phyloP scores from a whole-genome alignment of 2,329 filamentous ascomycete species.

The Dothideomycetidae sp. region DNA sequence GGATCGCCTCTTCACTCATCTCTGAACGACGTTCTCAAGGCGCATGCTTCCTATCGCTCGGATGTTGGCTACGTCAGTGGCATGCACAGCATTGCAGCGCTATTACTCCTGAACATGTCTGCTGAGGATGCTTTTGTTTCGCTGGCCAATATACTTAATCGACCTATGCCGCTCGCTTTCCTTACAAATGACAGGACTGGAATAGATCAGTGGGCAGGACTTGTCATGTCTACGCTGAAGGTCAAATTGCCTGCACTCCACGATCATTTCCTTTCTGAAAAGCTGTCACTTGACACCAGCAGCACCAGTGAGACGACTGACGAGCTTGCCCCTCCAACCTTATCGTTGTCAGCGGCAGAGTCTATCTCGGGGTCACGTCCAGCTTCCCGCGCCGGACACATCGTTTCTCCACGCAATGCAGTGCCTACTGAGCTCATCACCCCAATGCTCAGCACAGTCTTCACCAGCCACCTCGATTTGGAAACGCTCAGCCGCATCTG shows the following conservation, averaged over 20 bases:
- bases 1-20: constrained; percentile 53
- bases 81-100: constrained; percentile 59
- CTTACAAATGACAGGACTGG: constrained; percentile 56
- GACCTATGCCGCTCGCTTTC: constrained; percentile 60
- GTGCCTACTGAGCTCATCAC: constrained; percentile 14
- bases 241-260: constrained; percentile 52
- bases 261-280: constrained; percentile 38
- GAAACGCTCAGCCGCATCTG: constrained; percentile 53
- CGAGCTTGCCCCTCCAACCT: too few relatives aligned
- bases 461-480: constrained; percentile 41
- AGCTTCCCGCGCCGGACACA: constrained; percentile 22
- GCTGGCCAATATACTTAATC: constrained; percentile 64
- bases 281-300: background rate
- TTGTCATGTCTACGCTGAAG: constrained; percentile 51
- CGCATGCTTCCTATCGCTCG: constrained; percentile 68
- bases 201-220: constrained; percentile 53
- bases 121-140: constrained; percentile 53
- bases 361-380: constrained; percentile 21
- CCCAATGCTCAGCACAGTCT: constrained; percentile 48
- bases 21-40: constrained; percentile 58
- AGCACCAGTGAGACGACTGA: constrained; percentile 11
- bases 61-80: constrained; percentile 67
- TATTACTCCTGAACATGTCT: constrained; percentile 58
- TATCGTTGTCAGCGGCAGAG: constrained; percentile 15
- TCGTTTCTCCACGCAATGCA: background rate